Percentiles rank a stretch among this genome's conserved stretches.
Conservation (phyloP, 1,284 basidiomycete species). For the Serendipita sp. region DNA sequence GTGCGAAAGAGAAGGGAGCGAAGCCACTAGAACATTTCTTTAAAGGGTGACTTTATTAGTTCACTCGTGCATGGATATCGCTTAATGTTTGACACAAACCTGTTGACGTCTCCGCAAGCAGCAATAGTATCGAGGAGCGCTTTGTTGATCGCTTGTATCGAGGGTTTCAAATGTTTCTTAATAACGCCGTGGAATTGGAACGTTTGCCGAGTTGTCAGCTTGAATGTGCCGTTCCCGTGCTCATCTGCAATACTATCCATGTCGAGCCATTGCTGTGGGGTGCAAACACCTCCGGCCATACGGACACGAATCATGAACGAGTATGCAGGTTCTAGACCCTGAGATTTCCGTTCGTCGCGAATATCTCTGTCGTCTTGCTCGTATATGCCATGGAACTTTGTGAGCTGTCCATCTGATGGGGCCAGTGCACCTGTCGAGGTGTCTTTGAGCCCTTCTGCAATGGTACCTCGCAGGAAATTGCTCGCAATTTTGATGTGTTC, state of each 20-base stretch:
- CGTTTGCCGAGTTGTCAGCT: slow-evolving; percentile 96
- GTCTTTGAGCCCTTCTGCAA: slow-evolving; percentile 82
- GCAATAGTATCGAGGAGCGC: slow-evolving; percentile 89
- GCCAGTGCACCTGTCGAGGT: slow-evolving; percentile 79
- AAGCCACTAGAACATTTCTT: slow-evolving; percentile 86
- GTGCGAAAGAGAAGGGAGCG: slow-evolving; percentile 77
- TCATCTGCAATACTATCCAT: slow-evolving; percentile 95
- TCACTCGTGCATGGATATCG: background rate
- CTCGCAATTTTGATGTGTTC: slow-evolving; percentile 99
- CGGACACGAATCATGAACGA: slow-evolving; percentile 98
- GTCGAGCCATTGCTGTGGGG: slow-evolving; percentile 82
- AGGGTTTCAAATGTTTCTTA: slow-evolving; percentile 89
- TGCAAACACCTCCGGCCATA: slow-evolving; percentile 91
- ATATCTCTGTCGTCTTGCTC: slow-evolving; percentile 98
- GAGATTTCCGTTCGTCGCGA: slow-evolving; percentile 84
- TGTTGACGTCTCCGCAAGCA: slow-evolving; percentile 95
- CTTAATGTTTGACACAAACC: slow-evolving; percentile 32
- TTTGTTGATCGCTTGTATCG: slow-evolving; percentile 93
- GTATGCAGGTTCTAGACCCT: slow-evolving; percentile 92
- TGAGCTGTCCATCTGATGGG: slow-evolving; percentile 83
- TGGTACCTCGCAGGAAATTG: slow-evolving; percentile 89
- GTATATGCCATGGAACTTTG: slow-evolving; percentile 98
- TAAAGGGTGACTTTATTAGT: slow-evolving; percentile 7
- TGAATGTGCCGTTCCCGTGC: slow-evolving; percentile 88
- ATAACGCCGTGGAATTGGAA: slow-evolving; percentile 99